phyloP scores from a whole-genome alignment of 2,329 filamentous ascomycete species.

The Amylocarpus encephaloides region DNA sequence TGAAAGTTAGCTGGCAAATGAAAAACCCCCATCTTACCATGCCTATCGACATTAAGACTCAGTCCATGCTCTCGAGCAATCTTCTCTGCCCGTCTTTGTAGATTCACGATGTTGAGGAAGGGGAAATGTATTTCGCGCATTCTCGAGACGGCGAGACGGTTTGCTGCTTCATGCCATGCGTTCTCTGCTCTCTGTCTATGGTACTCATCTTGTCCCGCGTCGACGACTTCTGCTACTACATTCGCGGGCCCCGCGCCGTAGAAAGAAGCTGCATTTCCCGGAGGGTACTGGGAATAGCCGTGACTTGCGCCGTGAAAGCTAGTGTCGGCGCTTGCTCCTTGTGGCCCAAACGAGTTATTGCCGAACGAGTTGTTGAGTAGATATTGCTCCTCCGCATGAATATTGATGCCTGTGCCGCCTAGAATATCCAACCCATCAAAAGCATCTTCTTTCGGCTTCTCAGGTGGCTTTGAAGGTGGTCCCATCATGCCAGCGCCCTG shows the following conservation, averaged over 20 bases:
- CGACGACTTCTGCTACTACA: slow-evolving; percentile 46
- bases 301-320: slow-evolving; percentile 36
- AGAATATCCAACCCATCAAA: slow-evolving; percentile 79
- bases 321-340: slow-evolving; percentile 17
- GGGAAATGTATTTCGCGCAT: slow-evolving; percentile 54
- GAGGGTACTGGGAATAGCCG: slow-evolving; percentile 49
- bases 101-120: slow-evolving; percentile 32
- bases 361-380: slow-evolving; percentile 51
- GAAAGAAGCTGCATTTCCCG: slow-evolving; percentile 50
- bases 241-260: slow-evolving; percentile 62
- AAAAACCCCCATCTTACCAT: slow-evolving; percentile 42
- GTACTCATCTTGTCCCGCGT: slow-evolving; percentile 53
- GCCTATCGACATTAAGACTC: slow-evolving; percentile 48
- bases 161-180: slow-evolving; percentile 61
- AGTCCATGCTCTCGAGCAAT: slow-evolving; percentile 53
- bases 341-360: slow-evolving; percentile 36
- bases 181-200: slow-evolving; percentile 59
- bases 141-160: slow-evolving; percentile 44
- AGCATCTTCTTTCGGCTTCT: slow-evolving; percentile 49
- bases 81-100: slow-evolving; percentile 44
- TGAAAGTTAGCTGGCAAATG: slow-evolving; percentile 27
- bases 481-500: slow-evolving; percentile 43
- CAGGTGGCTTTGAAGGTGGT: slow-evolving; percentile 54
- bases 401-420: slow-evolving; percentile 77
- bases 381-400: slow-evolving; percentile 79